Evolutionary conservation across 2,329 filamentous ascomycete genomes (phyloP).

Genomic region (Diaporthe ilicicola): DNA sequence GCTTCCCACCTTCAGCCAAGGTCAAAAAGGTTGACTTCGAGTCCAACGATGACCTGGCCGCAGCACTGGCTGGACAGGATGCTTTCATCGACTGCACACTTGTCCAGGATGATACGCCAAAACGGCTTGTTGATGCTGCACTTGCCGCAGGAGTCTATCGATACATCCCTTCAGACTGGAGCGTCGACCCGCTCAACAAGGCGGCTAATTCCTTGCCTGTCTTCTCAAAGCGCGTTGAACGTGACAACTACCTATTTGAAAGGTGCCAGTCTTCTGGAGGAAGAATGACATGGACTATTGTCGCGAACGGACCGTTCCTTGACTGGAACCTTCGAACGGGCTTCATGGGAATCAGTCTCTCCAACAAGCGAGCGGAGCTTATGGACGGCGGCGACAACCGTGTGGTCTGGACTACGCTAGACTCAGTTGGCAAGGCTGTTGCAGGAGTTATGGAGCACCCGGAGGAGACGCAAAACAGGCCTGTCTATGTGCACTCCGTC

Average conservation of each 20-base stretch:
- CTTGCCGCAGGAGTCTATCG: constrained; percentile 16
- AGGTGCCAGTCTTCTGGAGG: background rate
- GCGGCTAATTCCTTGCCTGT: constrained; percentile 36
- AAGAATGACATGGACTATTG: constrained; percentile 40
- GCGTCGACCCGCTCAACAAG: constrained; percentile 20
- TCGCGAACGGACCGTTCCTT: constrained; percentile 42
- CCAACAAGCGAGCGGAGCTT: constrained; percentile 35
- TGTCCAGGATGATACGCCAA: constrained; percentile 4
- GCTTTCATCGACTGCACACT: constrained; percentile 21
- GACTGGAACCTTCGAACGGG: constrained; percentile 39
- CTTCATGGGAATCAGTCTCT: constrained; percentile 38
- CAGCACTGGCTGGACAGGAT: constrained; percentile 14
- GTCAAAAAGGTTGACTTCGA: constrained; percentile 10
- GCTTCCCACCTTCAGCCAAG: background rate
- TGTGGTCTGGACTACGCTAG: constrained; percentile 38
- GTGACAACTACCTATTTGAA: constrained; percentile 5
- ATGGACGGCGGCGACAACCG: constrained; percentile 40
- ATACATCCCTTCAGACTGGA: constrained; percentile 24
- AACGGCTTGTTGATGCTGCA: constrained; percentile 20
- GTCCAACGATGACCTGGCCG: background rate
- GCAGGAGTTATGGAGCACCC: constrained; percentile 39
- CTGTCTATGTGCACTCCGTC: constrained; percentile 36
- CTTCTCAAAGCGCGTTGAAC: constrained; percentile 12
- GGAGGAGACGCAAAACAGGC: constrained; percentile 42
- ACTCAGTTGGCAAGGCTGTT: constrained; percentile 40